Evolutionary conservation across 169 alveolate species (phyloP).

Genomic region (Eimeria praecox): DNA sequence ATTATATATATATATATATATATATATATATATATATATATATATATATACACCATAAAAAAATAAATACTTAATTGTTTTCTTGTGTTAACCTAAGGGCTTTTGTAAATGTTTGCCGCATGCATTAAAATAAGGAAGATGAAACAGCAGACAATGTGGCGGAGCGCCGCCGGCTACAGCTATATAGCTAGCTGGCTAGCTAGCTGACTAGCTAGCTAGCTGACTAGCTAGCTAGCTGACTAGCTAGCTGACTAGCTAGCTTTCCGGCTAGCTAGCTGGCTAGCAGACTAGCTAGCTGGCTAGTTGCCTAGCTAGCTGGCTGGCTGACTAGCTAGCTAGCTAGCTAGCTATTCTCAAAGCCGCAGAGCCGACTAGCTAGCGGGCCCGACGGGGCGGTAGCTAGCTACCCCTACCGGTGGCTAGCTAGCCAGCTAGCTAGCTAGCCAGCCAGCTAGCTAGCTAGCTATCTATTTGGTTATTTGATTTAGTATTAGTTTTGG

Average conservation of each 20-base stretch:
- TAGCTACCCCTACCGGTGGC: not conserved
- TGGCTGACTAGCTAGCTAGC: not conserved
- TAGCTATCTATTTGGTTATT: constrained; percentile 9
- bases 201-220: not conserved
- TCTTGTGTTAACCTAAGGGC: too few species aligned
- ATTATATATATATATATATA: too few species aligned
- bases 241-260: constrained; percentile 17
- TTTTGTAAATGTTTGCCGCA: too few species aligned
- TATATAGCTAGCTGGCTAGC: not conserved
- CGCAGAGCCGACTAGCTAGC: constrained; percentile 43
- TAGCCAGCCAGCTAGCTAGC: not conserved
- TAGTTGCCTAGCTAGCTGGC: not conserved
- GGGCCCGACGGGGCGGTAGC: too few species aligned
- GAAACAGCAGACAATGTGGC: not conserved
- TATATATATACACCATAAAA: not conserved
- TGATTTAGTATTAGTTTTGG: not conserved
- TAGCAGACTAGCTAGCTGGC: not conserved
- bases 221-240: not conserved
- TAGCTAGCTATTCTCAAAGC: not conserved
- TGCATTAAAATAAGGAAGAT: not conserved
- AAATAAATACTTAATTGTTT: too few species aligned
- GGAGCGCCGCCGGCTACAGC: not conserved
- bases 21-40: too few species aligned
- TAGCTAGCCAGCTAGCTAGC: not conserved
- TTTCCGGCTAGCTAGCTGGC: not conserved